Evolutionary conservation across 164 flowering plant species (phyloP).

Genomic region (Amborella trichopoda): DNA sequence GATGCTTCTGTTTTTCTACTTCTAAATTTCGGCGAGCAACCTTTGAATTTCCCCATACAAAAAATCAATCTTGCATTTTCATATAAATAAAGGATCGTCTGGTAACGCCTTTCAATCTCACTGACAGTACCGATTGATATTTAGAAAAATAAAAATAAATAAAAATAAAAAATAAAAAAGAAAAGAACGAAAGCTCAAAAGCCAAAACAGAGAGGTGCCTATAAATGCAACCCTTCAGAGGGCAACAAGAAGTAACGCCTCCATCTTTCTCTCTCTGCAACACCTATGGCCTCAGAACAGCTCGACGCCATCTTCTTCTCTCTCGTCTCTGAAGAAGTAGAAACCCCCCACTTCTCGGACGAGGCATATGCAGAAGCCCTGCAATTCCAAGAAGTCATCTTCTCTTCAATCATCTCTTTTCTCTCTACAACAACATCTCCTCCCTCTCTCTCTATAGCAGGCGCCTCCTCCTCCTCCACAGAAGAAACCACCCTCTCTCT

Average conservation of each 20-base stretch:
- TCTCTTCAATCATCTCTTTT: slow-evolving; percentile 5
- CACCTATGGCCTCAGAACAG: not conserved
- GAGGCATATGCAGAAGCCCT: slow-evolving; percentile 26
- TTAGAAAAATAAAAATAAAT: not conserved
- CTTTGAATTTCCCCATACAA: too few species aligned
- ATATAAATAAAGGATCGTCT: too few species aligned
- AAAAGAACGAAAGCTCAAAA: not conserved
- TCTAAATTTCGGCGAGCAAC: too few species aligned
- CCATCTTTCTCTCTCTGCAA: too few species aligned
- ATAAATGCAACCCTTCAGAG: not conserved
- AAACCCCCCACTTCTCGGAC: slow-evolving; percentile 23
- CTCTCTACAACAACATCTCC: not conserved
- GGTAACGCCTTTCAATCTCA: too few species aligned
- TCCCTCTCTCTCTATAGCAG: not conserved
- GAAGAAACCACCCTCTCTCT: not conserved
- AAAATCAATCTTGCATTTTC: too few species aligned
- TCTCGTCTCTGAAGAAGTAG: slow-evolving; percentile 5
- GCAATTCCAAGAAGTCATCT: slow-evolving; percentile 25
- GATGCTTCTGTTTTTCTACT: too few species aligned
- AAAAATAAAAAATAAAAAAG: not conserved
- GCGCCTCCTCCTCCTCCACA: not conserved
- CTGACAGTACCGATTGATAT: not conserved
- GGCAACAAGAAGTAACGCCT: too few species aligned
- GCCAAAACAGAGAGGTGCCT: not conserved
- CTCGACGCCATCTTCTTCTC: slow-evolving; percentile 4